phyloP scores from a whole-genome alignment of 2,329 filamentous ascomycete species.

The Alternaria alternata region DNA sequence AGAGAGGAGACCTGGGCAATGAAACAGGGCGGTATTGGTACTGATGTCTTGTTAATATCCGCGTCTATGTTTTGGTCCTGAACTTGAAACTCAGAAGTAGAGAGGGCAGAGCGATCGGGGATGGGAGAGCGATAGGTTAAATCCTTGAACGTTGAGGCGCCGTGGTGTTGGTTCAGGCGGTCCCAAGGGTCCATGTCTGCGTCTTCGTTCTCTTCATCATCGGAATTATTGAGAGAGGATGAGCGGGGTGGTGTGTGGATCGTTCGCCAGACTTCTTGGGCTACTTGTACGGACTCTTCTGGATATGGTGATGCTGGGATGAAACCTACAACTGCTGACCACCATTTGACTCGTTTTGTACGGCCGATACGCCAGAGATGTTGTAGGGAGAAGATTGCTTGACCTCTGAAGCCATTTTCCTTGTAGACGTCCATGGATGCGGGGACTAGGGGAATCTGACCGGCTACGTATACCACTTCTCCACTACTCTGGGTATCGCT shows the following conservation, averaged over 20 bases:
- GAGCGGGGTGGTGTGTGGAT: constrained; percentile 13
- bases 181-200: constrained; percentile 72
- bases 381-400: constrained; percentile 79
- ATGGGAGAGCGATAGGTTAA: constrained; percentile 54
- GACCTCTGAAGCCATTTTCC: constrained; percentile 58
- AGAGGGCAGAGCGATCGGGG: constrained; percentile 26
- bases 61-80: not conserved
- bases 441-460: constrained; percentile 89
- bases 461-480: constrained; percentile 73
- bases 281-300: constrained; percentile 44
- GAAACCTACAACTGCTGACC: constrained; percentile 73
- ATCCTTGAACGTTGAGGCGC: constrained; percentile 26
- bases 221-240: constrained; percentile 27
- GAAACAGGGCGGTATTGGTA: constrained; percentile 70
- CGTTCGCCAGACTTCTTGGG: constrained; percentile 57
- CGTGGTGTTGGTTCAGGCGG: constrained; percentile 67
- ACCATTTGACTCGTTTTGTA: constrained; percentile 75
- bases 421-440: constrained; percentile 72
- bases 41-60: too few species aligned
- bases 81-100: not conserved
- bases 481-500: constrained; percentile 20
- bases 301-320: constrained; percentile 19
- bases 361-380: constrained; percentile 85
- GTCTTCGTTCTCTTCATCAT: constrained; percentile 55
- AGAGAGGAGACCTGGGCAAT: constrained; percentile 78